Conservation (phyloP, 345 rosid genomes). For the Barbarea vulgaris region DNA sequence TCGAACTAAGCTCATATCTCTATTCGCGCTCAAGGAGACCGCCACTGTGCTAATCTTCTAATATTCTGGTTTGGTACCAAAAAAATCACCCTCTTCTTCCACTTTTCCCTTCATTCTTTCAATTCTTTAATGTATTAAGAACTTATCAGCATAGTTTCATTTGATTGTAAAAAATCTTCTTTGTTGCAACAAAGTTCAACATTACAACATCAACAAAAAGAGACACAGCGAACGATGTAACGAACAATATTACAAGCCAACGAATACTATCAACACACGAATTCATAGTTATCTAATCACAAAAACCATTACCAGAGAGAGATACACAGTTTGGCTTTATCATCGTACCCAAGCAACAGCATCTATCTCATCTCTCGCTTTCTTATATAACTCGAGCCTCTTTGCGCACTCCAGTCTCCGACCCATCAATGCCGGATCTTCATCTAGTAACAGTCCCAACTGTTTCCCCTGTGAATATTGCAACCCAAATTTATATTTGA, state of each 20-base stretch:
- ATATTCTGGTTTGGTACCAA: too few relatives aligned
- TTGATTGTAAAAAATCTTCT: too few relatives aligned
- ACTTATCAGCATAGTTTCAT: too few relatives aligned
- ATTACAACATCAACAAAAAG: too few relatives aligned
- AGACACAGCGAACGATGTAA: background rate
- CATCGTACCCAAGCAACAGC: constrained; percentile 55
- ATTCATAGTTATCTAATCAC: background rate
- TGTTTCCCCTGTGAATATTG: constrained; percentile 48
- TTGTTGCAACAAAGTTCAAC: too few relatives aligned
- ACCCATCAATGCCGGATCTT: constrained; percentile 77
- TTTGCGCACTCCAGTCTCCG: constrained; percentile 64
- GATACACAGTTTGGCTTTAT: background rate
- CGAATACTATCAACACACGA: background rate
- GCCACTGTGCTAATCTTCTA: too few relatives aligned
- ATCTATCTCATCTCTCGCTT: constrained; percentile 75
- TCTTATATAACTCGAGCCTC: constrained; percentile 73
- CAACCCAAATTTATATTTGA: background rate
- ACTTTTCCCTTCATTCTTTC: too few relatives aligned
- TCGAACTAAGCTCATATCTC: too few relatives aligned
- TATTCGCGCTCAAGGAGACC: too few relatives aligned
- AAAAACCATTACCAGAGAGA: too few relatives aligned
- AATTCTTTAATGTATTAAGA: too few relatives aligned
- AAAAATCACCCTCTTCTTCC: too few relatives aligned
- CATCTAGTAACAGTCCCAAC: constrained; percentile 61
- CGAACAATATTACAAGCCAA: background rate